Base-by-base conservation (phyloP, 495 filamentous ascomycete genomes). In the Xylaria telfairii region DNA sequence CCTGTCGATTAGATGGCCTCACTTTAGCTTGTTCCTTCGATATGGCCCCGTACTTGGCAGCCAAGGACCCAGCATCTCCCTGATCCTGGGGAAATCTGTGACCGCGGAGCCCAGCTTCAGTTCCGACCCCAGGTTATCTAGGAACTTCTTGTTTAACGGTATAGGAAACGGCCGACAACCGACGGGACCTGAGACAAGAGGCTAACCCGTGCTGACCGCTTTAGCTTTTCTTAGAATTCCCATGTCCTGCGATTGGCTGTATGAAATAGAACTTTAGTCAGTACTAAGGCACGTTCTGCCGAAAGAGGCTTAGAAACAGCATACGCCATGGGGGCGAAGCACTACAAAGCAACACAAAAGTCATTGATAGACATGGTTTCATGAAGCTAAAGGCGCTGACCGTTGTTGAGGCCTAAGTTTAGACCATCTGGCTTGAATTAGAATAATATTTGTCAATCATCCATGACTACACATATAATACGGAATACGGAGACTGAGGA, bases 31-130 rank as follows among this genome's bases (percentile, higher is more conserved):
- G 24, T 63, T 46, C 39, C 39, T 30, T 30, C 24, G 39, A 17
- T 63, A 64, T 13, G 42, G 37, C 59, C 59, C 59, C n/a, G 12
- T 61, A 34, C n/a, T 61, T 41, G 10, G 9, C 41, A 46, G 60
- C 41, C 60, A 63, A 46, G 41, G 28, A 6, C 13, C 41, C 17
- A n/a, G 61, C n/a, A 24, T 42, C 30, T 59, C 8, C 59, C 12
- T 41, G 41, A 64, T 32, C 39, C 41, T 47, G 28, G 26, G 46
- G 26, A 65, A 24, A 65, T 21, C 44, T 51, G 42, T 65, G 64
- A 54, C 64, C 64, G 47, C 47, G 64, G 64, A 54, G 46, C 5
- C 26, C 15, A 66, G 32, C 21, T 41, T 54, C 15, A 19, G 47
- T 41, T 53, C 47, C 64, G 64, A 26, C 37, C 34, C 59, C 37